These are phyloP conservation scores for Candida neerlandica DNA, from an alignment of 1,139 yeast genomes.

Conservation along the genomic window DNA sequence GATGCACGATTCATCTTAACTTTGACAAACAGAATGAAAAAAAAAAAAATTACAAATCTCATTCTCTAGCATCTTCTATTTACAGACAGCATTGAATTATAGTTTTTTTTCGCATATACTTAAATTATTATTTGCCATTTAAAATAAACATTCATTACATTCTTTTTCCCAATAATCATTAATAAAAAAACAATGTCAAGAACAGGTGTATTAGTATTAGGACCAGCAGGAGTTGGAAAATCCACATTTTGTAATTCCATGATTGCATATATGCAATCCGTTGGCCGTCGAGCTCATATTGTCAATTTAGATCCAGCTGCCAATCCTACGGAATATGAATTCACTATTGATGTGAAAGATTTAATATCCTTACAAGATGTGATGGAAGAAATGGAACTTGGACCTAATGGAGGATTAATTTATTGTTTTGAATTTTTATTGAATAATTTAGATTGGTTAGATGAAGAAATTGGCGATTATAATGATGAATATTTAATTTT, in stretches of 20 bases:
- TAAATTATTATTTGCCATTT: not conserved
- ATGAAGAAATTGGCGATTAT: slow-evolving; percentile 90
- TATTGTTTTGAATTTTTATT: slow-evolving; percentile 91
- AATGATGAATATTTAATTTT: slow-evolving; percentile 92
- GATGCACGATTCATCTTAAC: slow-evolving; percentile 1
- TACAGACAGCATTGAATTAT: not conserved
- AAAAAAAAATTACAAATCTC: not conserved
- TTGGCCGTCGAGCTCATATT: slow-evolving; percentile 91
- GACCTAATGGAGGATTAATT: slow-evolving; percentile 93
- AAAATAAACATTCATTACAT: not conserved
- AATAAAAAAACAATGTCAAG: slow-evolving; percentile 64
- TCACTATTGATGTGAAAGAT: slow-evolving; percentile 90
- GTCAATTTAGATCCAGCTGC: slow-evolving; percentile 98
- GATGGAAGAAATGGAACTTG: slow-evolving; percentile 93
- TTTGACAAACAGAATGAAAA: not conserved
- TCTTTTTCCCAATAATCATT: not conserved
- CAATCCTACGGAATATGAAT: slow-evolving; percentile 87
- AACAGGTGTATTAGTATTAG: slow-evolving; percentile 92
- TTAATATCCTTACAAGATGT: slow-evolving; percentile 90
- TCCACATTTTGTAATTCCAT: slow-evolving; percentile 89
- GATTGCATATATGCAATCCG: slow-evolving; percentile 82
- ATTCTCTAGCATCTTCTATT: not conserved
- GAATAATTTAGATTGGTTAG: slow-evolving; percentile 93
- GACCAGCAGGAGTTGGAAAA: slow-evolving; percentile 98
- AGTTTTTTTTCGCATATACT: not conserved